Base-by-base conservation (phyloP, 306 rosid species). In the Phaseolus lunatus region DNA sequence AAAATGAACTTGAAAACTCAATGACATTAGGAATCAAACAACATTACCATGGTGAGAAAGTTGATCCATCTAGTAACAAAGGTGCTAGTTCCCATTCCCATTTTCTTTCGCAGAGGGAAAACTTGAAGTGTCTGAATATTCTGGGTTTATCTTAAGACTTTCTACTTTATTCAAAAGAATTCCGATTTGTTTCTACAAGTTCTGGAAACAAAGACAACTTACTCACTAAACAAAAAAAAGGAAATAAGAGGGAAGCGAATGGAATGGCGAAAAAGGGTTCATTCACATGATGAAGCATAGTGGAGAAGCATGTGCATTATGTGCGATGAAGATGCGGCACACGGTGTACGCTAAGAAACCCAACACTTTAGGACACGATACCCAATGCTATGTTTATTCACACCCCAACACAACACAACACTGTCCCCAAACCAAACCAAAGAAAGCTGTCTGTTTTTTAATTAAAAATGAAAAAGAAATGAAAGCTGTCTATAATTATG, bases 1-100 rank as follows among this genome's bases (percentile, higher is more conserved):
- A 62, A 31, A 1, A 80, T n/a, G 61, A 80, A 83, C 70, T 23
- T 0, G 47, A 77, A 23, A 67, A 75, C 53, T 31, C 37, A 50
- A 69, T n/a, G 19, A 66, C 63, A 31, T 14, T 27, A 59, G 43
- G 59, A 16, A 45, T 18, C 67, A 75, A 11, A 72, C 11, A 80
- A 24, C 75, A 27, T 47, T 86, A 92, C 97, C 96, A 90, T 88
- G 67, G 97, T 90, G 75, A 95, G 96, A 81, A 95, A 89, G 83
- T 95, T 95, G 90, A 95, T 83, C 96, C 97, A 95, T 85, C 97
- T 88, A 80, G 92, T 89, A 16, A 95, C 88, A 84, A 95, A 95
- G 78, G 91, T 92, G 89, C 98, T 95, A 5, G 98, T 90, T 80
- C 97, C 97, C 39, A 90, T 52, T 7, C 96, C 96, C 97, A 95